Conservation (phyloP, 352 stramenopile genomes). For the Pythium aquatile region DNA sequence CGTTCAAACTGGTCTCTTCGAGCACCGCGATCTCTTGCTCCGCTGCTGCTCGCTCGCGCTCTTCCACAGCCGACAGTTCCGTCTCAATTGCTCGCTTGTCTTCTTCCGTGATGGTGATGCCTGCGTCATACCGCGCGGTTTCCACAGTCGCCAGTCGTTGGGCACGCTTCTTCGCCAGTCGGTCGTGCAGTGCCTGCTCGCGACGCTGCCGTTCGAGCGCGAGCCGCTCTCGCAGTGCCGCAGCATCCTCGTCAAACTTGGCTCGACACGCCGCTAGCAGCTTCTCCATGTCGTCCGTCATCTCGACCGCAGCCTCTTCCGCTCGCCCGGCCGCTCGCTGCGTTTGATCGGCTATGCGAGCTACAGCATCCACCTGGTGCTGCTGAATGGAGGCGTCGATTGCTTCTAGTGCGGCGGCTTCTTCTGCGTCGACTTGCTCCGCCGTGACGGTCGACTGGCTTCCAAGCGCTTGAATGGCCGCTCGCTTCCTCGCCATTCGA, state of each 20-base stretch:
- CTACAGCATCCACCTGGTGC: background rate
- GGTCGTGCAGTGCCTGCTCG: slow-evolving; percentile 15
- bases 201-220: slow-evolving; percentile 11
- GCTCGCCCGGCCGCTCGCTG: slow-evolving; percentile 7
- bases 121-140: background rate
- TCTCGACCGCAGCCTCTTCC: background rate
- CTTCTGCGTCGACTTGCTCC: slow-evolving; percentile 16
- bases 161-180: slow-evolving; percentile 3
- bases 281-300: slow-evolving; percentile 17
- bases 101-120: slow-evolving; percentile 7
- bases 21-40: slow-evolving; percentile 1
- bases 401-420: background rate
- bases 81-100: slow-evolving; percentile 18
- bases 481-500: slow-evolving; percentile 18
- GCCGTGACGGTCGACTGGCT: background rate
- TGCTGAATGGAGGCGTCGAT: slow-evolving; percentile 2
- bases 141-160: slow-evolving; percentile 4
- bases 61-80: slow-evolving; percentile 19
- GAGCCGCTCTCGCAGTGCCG: slow-evolving; percentile 6
- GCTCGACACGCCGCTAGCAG: slow-evolving; percentile 4
- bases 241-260: slow-evolving; percentile 9
- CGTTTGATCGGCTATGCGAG: slow-evolving; percentile 3
- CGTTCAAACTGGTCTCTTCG: slow-evolving; percentile 15
- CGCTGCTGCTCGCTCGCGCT: slow-evolving; percentile 19
- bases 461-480: slow-evolving; percentile 2